phyloP scores from a whole-genome alignment of 129 eudicot species.

The sunflower (Helianthus annuus) region HanXRQr2.0-SUNRISE NC_035449.2:161205289-161205788 shows the following conservation, averaged over 20 bases:
- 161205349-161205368: no score
- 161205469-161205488: no score
- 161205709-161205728: constrained; percentile 54
- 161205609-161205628: constrained; percentile 42
- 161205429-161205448: no score
- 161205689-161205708: constrained; percentile 59
- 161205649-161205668: constrained; percentile 69
- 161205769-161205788: constrained; percentile 54
- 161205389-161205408: no score
- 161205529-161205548: constrained; percentile 52
- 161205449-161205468: no score
- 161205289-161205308: no score
- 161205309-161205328: no score
- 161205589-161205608: constrained; percentile 54
- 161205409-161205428: no score
- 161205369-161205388: no score
- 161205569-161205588: constrained; percentile 39
- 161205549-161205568: constrained; percentile 77
- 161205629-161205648: constrained; percentile 53
- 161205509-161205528: no score
- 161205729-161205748: constrained; percentile 62
- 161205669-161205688: constrained; percentile 91
- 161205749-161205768: constrained; percentile 74
- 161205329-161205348: no score
- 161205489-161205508: no score